Evolutionary conservation across 345 rosid genomes (phyloP), one percentile per base, ranked within the genome.

Genomic region (Salix dunnii): DNA sequence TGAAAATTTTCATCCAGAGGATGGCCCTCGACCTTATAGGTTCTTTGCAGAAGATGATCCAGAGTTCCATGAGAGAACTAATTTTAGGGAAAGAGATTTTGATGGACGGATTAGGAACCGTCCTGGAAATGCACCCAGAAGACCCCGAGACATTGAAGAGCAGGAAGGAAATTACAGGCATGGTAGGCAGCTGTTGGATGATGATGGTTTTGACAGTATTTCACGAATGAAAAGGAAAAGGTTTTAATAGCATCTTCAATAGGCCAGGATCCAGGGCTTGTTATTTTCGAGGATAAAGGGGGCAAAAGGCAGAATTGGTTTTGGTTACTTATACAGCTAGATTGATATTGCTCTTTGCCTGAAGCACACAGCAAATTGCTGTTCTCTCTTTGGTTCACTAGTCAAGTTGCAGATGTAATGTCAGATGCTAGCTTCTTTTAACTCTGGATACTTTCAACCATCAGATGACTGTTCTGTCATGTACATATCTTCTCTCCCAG

Each of bases 101-200:
- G 94, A 90, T 67, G 85, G 93, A 61, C 82, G 86, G 81, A 80
- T 84, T 61, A 87, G 87, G 82, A 89, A 80, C 58, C 82, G 86
- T 40, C 80, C 90, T 53, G 94, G 87, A 72, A 85, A 82, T 87
- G 86, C 80, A 69, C 85, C 85, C 82, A 85, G 88, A 82, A 89
- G 90, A 84, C 79, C 75, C 48, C 83, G 87, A 76, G 82, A 71
- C 78, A 78, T 85, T 40, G 93, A 84, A 70, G 94, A 89, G 79
- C 90, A 87, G 73, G 92, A 91, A 72, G 91, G 86, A 77, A 91
- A 73, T 79, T 83, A 77, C 79, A 85, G 90, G 81, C 88, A 83
- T 71, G 86, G 85, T 78, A 86, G 87, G 66, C 84, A 85, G 72
- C 72, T 76, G 33, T 84, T 90, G 86, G 88, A 84, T 69, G 86